These are phyloP conservation scores for Corrigiola litoralis DNA, from an alignment of 179 eudicot genomes.

Conservation along the genomic window DNA sequence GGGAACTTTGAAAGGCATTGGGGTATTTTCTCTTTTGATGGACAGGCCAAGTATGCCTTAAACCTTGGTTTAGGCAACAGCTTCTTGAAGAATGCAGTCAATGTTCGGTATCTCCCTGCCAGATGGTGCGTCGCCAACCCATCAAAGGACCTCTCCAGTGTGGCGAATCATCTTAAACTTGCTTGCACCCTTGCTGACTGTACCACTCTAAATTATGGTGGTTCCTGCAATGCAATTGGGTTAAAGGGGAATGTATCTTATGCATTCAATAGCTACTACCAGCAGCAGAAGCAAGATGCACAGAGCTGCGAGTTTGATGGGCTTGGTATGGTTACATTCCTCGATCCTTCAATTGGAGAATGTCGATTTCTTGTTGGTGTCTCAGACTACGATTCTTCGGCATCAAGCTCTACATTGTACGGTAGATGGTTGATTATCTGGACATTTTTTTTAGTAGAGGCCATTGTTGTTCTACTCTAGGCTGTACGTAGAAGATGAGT, in stretches of 20 bases:
- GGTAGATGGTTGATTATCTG: constrained; percentile 14
- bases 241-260: constrained; percentile 70
- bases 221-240: constrained; percentile 71
- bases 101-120: constrained; percentile 63
- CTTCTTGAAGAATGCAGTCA: constrained; percentile 53
- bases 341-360: constrained; percentile 74
- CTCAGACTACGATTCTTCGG: constrained; percentile 32
- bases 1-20: constrained; percentile 92
- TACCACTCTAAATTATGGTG: constrained; percentile 65
- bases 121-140: constrained; percentile 86
- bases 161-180: constrained; percentile 48
- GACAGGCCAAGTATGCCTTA: constrained; percentile 69
- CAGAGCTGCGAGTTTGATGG: constrained; percentile 88
- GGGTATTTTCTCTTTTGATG: constrained; percentile 90
- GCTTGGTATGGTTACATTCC: constrained; percentile 73
- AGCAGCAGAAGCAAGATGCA: constrained; percentile 57
- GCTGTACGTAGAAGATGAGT: not conserved
- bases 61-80: constrained; percentile 62
- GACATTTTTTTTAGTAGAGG: constrained; percentile 26
- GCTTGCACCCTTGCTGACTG: constrained; percentile 78
- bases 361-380: constrained; percentile 86
- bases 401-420: constrained; percentile 20
- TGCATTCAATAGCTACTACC: constrained; percentile 84
- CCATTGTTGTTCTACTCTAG: constrained; percentile 10
- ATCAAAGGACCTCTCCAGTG: constrained; percentile 47